Evolutionary conservation across 2,329 filamentous ascomycete genomes (phyloP), one percentile per base, ranked within the genome.

Genomic region (Verticillium isaacii): DNA sequence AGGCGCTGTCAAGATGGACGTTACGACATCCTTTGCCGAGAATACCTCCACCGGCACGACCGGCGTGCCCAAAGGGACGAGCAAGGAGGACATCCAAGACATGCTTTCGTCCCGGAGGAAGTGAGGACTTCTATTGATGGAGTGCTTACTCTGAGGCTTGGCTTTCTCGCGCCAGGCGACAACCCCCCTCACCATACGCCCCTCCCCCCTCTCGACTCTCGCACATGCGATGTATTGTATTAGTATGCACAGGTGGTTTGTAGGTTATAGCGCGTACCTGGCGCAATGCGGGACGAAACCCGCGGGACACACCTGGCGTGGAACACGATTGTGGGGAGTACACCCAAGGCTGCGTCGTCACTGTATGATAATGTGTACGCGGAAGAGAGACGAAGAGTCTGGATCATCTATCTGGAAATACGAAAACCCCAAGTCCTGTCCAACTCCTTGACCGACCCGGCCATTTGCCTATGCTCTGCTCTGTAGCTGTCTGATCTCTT

Each of bases 1-100:
- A 74, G 90, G 90, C 65, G 91, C 90, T 14, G 80, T 83, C 66
- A 82, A 84, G 75, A 82, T 91, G 73, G 74, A 75, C 15, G 75
- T 78, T 7, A 71, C 70, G 45, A 71, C 74, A 1, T 71, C 68
- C 36, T 79, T 79, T 66, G 73, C 59, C 25, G 60, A 64, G 32
- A 37, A 32, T 15, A 32, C 29, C 19, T 29, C 41, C 19, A 23
- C 58, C 14, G 58, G 39, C 17, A 25, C 58, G 15, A 54, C 25
- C 19, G 58, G 58, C 32, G 58, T 59, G 2, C 52, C 64, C 19
- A 70, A 71, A 23, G 72, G 61, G 5, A 70, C 70, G 57, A 69
- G 73, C 8, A 74, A 71, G 64, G 72, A 71, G 5, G 76, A 77
- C 52, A 74, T 78, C 19, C 76, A 78, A 67, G 71, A 72, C 6